phyloP scores from a whole-genome alignment of 208 protist species.

The Leishmania tarentolae region DNA sequence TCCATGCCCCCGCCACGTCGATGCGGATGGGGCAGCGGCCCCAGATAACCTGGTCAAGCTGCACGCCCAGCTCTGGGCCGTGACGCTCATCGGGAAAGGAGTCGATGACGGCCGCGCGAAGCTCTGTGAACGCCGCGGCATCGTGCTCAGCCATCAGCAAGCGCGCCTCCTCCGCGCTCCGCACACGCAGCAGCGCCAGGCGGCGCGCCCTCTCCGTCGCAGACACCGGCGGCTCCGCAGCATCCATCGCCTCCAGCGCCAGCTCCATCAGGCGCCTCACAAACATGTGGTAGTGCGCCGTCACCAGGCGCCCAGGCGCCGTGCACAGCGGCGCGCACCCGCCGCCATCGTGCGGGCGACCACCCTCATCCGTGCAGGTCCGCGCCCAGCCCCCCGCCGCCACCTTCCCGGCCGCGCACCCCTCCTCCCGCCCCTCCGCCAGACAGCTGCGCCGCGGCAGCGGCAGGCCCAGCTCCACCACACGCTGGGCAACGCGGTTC shows the following conservation, averaged over 20 bases:
- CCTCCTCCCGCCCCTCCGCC: constrained; percentile 3
- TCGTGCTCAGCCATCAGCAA: constrained; percentile 18
- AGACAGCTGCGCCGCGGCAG: constrained; percentile 20
- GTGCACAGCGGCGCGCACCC: constrained; percentile 13
- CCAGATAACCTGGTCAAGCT: constrained; percentile 55
- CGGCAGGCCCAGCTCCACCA: constrained; percentile 29
- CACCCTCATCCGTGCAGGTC: background rate
- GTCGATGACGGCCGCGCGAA: constrained; percentile 24
- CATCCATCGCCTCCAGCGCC: constrained; percentile 15
- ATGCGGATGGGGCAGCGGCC: constrained; percentile 52
- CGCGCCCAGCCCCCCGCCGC: background rate
- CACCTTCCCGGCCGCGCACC: background rate
- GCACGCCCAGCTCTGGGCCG: constrained; percentile 27
- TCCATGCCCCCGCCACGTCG: constrained; percentile 68
- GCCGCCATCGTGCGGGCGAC: background rate
- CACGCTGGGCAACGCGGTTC: constrained; percentile 34
- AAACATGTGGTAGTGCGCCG: constrained; percentile 33
- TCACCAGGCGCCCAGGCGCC: constrained; percentile 18
- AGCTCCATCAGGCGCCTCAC: constrained; percentile 31
- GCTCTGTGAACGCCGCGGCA: constrained; percentile 23
- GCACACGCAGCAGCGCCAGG: constrained; percentile 10
- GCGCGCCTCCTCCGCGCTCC: constrained; percentile 9
- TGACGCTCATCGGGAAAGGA: constrained; percentile 26
- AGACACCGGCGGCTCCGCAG: background rate
- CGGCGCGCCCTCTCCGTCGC: constrained; percentile 7